phyloP scores from a whole-genome alignment of 805 yeast genomes.

The Monosporozyma servazzii region DNA sequence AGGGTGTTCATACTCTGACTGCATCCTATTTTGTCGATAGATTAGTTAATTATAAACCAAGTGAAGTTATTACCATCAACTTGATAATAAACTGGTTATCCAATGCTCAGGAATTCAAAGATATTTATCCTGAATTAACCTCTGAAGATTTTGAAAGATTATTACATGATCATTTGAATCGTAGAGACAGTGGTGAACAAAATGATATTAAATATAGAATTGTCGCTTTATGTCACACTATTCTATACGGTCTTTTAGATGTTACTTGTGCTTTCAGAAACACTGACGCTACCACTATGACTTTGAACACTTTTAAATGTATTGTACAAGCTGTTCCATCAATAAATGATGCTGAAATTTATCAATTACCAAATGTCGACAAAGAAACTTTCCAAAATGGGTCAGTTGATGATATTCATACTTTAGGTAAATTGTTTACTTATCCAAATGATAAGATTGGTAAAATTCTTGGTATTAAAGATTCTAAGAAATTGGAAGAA shows the following conservation, averaged over 20 bases:
- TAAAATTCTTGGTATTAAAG: constrained; percentile 46
- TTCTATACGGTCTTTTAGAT: constrained; percentile 65
- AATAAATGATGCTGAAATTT: constrained; percentile 49
- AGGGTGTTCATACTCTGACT: constrained; percentile 76
- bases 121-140: constrained; percentile 34
- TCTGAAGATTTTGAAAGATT: constrained; percentile 42
- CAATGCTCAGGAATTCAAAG: constrained; percentile 55
- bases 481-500: constrained; percentile 36
- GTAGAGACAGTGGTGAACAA: constrained; percentile 34
- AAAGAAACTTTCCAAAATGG: constrained; percentile 32
- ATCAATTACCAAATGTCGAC: constrained; percentile 75
- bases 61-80: constrained; percentile 48
- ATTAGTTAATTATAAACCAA: constrained; percentile 65
- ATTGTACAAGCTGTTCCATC: constrained; percentile 65
- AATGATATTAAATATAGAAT: constrained; percentile 40
- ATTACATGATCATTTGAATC: constrained; percentile 48
- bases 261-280: constrained; percentile 75
- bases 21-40: constrained; percentile 68
- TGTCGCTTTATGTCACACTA: constrained; percentile 53
- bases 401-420: constrained; percentile 34
- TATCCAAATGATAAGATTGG: constrained; percentile 46
- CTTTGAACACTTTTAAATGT: constrained; percentile 59
- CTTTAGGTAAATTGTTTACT: constrained; percentile 62
- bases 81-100: constrained; percentile 52
- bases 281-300: constrained; percentile 49